A percentile compares a stretch with the other conserved stretches of the same genome.
phyloP scores from a whole-genome alignment of 139 green algal species.

The Ettlia oleoabundans region DNA sequence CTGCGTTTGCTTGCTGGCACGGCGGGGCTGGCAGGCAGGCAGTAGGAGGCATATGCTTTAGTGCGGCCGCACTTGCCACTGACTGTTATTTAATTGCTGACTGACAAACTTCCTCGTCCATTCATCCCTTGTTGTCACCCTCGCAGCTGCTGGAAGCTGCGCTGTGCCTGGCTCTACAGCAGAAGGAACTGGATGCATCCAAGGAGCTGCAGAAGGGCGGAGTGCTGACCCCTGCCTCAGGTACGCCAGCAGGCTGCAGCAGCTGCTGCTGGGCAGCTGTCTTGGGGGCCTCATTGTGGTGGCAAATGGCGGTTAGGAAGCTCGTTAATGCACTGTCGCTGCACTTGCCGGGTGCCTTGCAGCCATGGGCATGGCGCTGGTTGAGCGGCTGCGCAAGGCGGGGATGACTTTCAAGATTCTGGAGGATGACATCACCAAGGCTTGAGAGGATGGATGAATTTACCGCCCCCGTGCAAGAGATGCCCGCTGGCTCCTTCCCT shows the following conservation, averaged over 20 bases:
- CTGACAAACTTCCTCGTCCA: too few species aligned
- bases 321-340: too few species aligned
- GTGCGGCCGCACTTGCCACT: too few species aligned
- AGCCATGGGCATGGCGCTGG: constrained; percentile 38
- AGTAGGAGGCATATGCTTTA: neutral
- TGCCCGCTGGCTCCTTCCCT: too few species aligned
- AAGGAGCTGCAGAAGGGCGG: constrained; percentile 52
- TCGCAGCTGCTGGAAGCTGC: constrained; percentile 71
- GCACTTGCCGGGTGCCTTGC: neutral
- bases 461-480: too few species aligned
- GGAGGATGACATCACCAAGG: neutral
- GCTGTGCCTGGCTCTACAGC: constrained; percentile 57
- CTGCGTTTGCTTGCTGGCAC: too few species aligned
- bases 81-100: too few species aligned
- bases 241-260: constrained; percentile 7
- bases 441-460: too few species aligned
- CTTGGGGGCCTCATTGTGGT: neutral
- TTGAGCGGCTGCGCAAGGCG: constrained; percentile 60
- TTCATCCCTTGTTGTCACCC: too few species aligned
- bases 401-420: constrained; percentile 40
- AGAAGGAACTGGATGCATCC: constrained; percentile 48
- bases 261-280: too few species aligned
- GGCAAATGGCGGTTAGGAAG: too few species aligned
- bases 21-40: too few species aligned
- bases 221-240: constrained; percentile 72